Conservation (phyloP, 495 filamentous ascomycete species). For the Amphirosellinia nigrospora region DNA sequence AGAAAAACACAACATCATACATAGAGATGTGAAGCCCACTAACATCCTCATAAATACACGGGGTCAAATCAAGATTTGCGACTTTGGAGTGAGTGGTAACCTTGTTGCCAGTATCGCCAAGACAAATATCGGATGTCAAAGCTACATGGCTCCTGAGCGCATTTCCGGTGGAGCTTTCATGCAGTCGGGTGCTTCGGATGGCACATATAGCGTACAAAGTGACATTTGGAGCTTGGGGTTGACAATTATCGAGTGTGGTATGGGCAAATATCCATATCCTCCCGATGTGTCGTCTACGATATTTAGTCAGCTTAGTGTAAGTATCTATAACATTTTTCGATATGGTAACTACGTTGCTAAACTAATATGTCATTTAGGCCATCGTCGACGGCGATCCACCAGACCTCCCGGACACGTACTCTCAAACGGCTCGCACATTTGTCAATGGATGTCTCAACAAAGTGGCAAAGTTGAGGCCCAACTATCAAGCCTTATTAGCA, state of each 20-base stretch:
- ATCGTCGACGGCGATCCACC: constrained; percentile 97
- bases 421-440: constrained; percentile 81
- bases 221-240: constrained; percentile 97
- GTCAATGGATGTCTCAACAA: constrained; percentile 91
- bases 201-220: constrained; percentile 96
- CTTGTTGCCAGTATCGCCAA: constrained; percentile 97
- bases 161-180: constrained; percentile 87
- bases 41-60: constrained; percentile 92
- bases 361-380: constrained; percentile 64
- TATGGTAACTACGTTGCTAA: not conserved
- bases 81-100: constrained; percentile 97
- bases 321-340: constrained; percentile 44
- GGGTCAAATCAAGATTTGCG: constrained; percentile 97
- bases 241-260: constrained; percentile 94
- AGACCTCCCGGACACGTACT: constrained; percentile 81
- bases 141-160: constrained; percentile 98
- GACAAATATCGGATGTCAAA: constrained; percentile 99
- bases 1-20: constrained; percentile 99
- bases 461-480: constrained; percentile 85
- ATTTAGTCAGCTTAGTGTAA: constrained; percentile 95
- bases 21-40: constrained; percentile 97
- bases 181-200: constrained; percentile 71
- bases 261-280: constrained; percentile 95
- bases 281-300: constrained; percentile 99
- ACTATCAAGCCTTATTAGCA: constrained; percentile 84